A percentile compares a stretch with the other conserved stretches of the same genome.
Evolutionary conservation across 495 filamentous ascomycete genomes (phyloP).

Genomic region (Aspergillus kassunensis): DNA sequence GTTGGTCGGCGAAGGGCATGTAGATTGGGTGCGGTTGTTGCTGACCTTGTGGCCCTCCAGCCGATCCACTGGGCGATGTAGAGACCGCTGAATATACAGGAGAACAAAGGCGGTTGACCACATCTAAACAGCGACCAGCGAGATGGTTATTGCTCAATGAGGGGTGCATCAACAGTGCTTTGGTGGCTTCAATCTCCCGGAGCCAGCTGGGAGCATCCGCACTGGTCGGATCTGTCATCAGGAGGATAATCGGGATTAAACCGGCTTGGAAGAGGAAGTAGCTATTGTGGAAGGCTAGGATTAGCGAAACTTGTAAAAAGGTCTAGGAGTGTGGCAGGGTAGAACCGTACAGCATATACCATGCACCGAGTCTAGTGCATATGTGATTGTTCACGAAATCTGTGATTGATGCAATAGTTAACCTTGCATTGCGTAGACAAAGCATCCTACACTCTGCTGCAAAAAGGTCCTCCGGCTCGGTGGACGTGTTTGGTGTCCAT

Average conservation of each 20-base stretch:
- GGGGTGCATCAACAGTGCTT: conserved; percentile 39
- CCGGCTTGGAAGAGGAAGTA: conserved; percentile 55
- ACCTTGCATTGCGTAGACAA: conserved; percentile 41
- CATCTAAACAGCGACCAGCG: conserved; percentile 40
- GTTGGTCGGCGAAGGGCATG: conserved; percentile 41
- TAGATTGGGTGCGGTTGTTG: conserved; percentile 21
- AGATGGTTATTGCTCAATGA: conserved; percentile 42
- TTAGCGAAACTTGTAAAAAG: background rate
- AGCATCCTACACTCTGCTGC: conserved; percentile 39
- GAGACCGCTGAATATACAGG: conserved; percentile 21
- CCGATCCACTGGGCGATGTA: conserved; percentile 4
- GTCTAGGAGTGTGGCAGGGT: background rate
- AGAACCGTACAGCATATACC: conserved; percentile 50
- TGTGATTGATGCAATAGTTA: conserved; percentile 43
- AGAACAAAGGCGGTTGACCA: conserved; percentile 42
- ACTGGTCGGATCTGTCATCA: conserved; percentile 46
- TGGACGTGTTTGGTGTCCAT: conserved; percentile 35
- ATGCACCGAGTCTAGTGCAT: conserved; percentile 42
- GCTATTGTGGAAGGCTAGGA: conserved; percentile 13
- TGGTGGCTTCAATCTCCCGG: conserved; percentile 45
- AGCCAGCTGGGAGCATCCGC: conserved; percentile 42
- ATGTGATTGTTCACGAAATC: conserved; percentile 41
- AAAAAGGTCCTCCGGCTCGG: conserved; percentile 35
- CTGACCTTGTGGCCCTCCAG: background rate
- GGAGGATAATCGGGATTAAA: conserved; percentile 47